phyloP scores from a whole-genome alignment of 805 yeast species.

The Saccharomyces eubayanus region DNA sequence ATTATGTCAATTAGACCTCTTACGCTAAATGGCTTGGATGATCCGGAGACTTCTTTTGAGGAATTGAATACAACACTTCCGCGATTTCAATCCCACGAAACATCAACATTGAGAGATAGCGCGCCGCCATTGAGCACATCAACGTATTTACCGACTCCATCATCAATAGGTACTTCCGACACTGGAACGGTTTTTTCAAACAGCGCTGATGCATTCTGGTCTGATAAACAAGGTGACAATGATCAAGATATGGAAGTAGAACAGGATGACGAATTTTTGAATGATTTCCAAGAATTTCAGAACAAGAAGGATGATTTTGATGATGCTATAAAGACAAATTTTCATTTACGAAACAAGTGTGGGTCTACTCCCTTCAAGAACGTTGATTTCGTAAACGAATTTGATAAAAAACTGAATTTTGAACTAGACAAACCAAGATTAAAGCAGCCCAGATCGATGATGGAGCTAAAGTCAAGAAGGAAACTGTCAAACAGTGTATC shows the following conservation, averaged over 20 bases:
- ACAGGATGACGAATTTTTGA: slow-evolving; percentile 20
- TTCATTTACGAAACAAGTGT: slow-evolving; percentile 5
- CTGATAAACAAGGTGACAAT: not conserved
- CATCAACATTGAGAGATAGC: not conserved
- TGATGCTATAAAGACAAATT: slow-evolving; percentile 19
- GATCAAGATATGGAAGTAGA: slow-evolving; percentile 15
- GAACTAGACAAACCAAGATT: slow-evolving; percentile 6
- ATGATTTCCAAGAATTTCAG: slow-evolving; percentile 26
- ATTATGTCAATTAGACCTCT: not conserved
- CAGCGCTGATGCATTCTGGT: not conserved
- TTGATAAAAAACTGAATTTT: slow-evolving; percentile 10
- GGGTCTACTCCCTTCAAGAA: not conserved
- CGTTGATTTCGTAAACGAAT: slow-evolving; percentile 11
- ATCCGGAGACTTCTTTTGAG: slow-evolving; percentile 28
- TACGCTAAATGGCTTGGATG: slow-evolving; percentile 10
- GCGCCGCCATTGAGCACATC: not conserved
- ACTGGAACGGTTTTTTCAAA: slow-evolving; percentile 23
- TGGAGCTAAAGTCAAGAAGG: slow-evolving; percentile 18
- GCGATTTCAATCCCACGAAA: not conserved
- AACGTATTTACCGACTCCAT: slow-evolving; percentile 12
- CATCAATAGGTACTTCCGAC: slow-evolving; percentile 26
- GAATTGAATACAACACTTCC: slow-evolving; percentile 26
- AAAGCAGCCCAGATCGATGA: slow-evolving; percentile 29
- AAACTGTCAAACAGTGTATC: slow-evolving; percentile 23
- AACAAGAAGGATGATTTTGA: slow-evolving; percentile 21